Conservation (phyloP, 768 basidiomycete species). For the Cystobasidium ongulense region DNA sequence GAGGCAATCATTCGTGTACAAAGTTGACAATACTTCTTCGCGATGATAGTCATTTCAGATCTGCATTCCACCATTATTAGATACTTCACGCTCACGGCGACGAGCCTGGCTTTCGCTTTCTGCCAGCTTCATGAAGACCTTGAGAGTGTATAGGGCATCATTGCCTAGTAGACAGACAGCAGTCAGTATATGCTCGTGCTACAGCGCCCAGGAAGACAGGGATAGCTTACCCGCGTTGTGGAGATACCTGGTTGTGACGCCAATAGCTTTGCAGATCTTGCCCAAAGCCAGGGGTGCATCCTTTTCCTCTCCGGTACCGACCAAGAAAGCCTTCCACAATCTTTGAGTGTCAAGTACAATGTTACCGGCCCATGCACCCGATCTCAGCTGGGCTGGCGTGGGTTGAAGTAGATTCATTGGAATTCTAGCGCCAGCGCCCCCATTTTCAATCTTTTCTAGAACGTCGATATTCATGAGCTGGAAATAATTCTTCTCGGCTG, state of each 20-base stretch:
- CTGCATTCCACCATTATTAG: neutral
- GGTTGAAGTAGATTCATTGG: neutral
- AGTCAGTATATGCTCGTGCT: neutral
- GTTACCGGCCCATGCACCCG: neutral
- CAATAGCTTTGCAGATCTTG: neutral
- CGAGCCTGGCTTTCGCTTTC: neutral
- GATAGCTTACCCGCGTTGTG: slow-evolving; percentile 26
- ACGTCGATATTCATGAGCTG: slow-evolving; percentile 10
- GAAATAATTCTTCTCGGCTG: slow-evolving; percentile 23
- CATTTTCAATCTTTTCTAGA: too few species aligned
- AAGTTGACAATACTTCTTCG: too few species aligned
- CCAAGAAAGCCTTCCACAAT: slow-evolving; percentile 1
- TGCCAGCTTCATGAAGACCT: slow-evolving; percentile 13
- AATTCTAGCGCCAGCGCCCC: neutral
- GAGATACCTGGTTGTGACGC: neutral
- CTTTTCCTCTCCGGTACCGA: neutral
- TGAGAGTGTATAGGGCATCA: slow-evolving; percentile 18
- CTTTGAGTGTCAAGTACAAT: slow-evolving; percentile 18
- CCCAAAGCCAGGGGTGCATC: neutral
- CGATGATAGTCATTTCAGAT: neutral
- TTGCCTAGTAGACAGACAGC: neutral
- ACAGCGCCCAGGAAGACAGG: neutral
- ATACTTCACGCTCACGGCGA: neutral
- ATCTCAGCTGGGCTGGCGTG: neutral
- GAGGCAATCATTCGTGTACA: too few species aligned